These are phyloP conservation scores for Vitis hybrid DNA, from an alignment of 177 flowering plant species.

Conservation along the genomic window DNA sequence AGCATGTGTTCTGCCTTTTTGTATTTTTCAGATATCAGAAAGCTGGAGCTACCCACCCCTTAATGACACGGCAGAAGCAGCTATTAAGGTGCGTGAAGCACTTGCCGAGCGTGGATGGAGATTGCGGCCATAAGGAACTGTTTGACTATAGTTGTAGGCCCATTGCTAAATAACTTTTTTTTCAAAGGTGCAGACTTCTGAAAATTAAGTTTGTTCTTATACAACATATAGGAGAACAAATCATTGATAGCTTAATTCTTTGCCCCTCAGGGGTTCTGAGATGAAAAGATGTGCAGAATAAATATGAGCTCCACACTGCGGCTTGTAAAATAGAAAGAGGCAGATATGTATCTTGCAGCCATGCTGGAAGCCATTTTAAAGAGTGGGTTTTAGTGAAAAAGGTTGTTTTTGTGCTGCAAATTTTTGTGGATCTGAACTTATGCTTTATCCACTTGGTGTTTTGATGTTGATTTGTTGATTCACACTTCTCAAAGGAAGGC, in stretches of 20 bases:
- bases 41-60: constrained; percentile 98
- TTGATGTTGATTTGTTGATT: no score
- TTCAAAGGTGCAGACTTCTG: background rate
- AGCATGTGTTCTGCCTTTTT: background rate
- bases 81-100: constrained; percentile 65
- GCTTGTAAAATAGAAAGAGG: constrained; percentile 25
- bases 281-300: background rate
- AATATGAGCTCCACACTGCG: constrained; percentile 9
- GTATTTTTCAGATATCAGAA: constrained; percentile 63
- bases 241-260: background rate
- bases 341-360: no score
- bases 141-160: constrained; percentile 2
- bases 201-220: constrained; percentile 1
- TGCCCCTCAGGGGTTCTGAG: constrained; percentile 4
- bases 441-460: no score
- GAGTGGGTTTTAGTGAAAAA: background rate
- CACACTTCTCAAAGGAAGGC: no score
- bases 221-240: constrained; percentile 3
- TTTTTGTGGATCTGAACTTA: no score
- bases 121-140: constrained; percentile 40
- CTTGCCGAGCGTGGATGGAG: constrained; percentile 91
- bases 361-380: background rate
- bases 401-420: no score
- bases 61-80: constrained; percentile 90
- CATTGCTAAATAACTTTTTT: background rate